Evolutionary conservation across 345 rosid species (phyloP), one percentile per base, ranked within the genome.

Genomic region (Camelina laxa): DNA sequence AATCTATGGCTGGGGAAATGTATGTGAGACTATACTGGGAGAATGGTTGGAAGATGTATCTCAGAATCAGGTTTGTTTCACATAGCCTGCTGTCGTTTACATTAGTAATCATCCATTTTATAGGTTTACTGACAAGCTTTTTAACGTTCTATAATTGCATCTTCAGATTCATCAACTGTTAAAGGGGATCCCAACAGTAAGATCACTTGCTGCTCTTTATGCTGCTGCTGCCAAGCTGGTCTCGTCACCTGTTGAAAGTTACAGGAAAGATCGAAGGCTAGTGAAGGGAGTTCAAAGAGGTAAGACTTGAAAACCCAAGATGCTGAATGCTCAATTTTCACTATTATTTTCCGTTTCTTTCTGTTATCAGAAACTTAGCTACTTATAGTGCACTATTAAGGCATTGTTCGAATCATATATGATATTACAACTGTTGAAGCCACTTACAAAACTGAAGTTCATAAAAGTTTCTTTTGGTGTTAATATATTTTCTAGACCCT

Each of bases 1-100:
- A 45, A 79, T 89, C 44, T 93, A 89, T 67, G 98, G 98, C 33
- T 93, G 97, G 97, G 85, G 83, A 19, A 84, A 80, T 69, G 90
- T 89, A 44, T 89, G 92, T 76, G 98, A 93, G 79, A 89, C 91
- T 79, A 81, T 91, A 66, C 44, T 87, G 15, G 97, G 92, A 72
- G 92, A 91, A 72, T 93, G 98, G 98, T 78, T 93, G 86, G 96
- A 88, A 83, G 98, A 93, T 84, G 77, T 93, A 69, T 93, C 96
- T 51, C 97, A 88, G 79, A 91, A 91, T 87, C 98, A 93, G 97
- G 98, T 93, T 71, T 39, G 14, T 51, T 36, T 15, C 44, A 45
- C 67, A 60, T 17, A 19, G 33, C 56, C 4, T 50, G 31, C 9
- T 44, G 19, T 56, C 56, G 63, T 51, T 56, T 77, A 44, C 70